Evolutionary conservation across 2,329 filamentous ascomycete genomes (phyloP).

Genomic region (Hypoxylon rubiginosum): DNA sequence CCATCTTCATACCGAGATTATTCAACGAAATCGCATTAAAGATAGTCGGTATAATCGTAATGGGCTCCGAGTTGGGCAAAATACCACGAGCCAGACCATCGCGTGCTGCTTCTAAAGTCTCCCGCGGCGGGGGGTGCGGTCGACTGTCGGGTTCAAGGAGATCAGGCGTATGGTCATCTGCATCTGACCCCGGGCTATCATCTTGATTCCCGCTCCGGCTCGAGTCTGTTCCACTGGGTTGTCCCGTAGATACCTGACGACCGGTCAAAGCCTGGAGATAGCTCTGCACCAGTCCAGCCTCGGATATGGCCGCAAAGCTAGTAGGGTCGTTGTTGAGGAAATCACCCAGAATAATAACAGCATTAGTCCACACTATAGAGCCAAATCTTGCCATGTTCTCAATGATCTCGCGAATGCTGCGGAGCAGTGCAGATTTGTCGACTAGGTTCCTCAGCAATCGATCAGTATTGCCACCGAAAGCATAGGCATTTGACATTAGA

Average conservation of each 20-base stretch:
- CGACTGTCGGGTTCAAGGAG: slow-evolving; percentile 56
- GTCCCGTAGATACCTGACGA: slow-evolving; percentile 58
- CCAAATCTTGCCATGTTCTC: slow-evolving; percentile 85
- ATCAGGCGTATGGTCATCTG: slow-evolving; percentile 58
- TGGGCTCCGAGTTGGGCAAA: slow-evolving; percentile 88
- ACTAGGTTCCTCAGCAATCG: slow-evolving; percentile 92
- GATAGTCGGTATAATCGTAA: slow-evolving; percentile 86
- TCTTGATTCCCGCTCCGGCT: slow-evolving; percentile 51
- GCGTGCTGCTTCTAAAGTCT: slow-evolving; percentile 62
- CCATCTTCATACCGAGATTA: slow-evolving; percentile 86
- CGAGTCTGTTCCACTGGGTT: slow-evolving; percentile 50
- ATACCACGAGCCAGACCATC: slow-evolving; percentile 76
- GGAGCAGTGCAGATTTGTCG: slow-evolving; percentile 88
- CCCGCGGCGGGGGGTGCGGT: slow-evolving; percentile 66
- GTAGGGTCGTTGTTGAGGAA: slow-evolving; percentile 99
- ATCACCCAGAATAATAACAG: slow-evolving; percentile 90
- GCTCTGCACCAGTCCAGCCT: slow-evolving; percentile 89
- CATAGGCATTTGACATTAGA: slow-evolving; percentile 84
- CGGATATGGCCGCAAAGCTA: slow-evolving; percentile 94
- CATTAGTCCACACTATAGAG: slow-evolving; percentile 95
- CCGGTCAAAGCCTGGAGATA: slow-evolving; percentile 86
- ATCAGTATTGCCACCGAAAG: slow-evolving; percentile 84
- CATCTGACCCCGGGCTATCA: slow-evolving; percentile 54
- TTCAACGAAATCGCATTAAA: slow-evolving; percentile 96
- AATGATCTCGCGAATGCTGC: slow-evolving; percentile 83